Conservation (phyloP, 1,284 basidiomycete species). For the Paramarasmius palmivorus region DNA sequence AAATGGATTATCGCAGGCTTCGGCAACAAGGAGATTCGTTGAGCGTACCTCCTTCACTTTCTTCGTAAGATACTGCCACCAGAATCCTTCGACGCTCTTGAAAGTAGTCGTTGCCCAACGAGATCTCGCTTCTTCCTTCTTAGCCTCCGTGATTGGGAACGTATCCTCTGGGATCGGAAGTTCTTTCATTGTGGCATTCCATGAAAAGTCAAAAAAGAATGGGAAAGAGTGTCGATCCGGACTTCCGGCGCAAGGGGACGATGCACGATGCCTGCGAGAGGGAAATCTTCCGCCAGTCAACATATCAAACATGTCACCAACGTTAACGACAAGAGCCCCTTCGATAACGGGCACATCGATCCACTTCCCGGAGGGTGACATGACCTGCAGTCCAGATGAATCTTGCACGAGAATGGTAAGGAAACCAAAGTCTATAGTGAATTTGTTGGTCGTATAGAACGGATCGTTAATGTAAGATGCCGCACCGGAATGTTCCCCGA, state of each 20-base stretch:
- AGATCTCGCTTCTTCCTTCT: background rate
- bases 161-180: conserved; percentile 11
- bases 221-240: conserved; percentile 18
- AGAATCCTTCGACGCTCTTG: conserved; percentile 12
- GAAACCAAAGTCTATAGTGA: conserved; percentile 13
- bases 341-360: conserved; percentile 16
- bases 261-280: conserved; percentile 15
- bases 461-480: background rate
- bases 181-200: conserved; percentile 13
- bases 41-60: conserved; percentile 14
- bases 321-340: conserved; percentile 12
- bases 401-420: conserved; percentile 16
- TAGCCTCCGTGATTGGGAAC: conserved; percentile 7
- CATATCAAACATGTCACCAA: conserved; percentile 21
- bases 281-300: conserved; percentile 15
- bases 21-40: too few relatives aligned
- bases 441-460: too few relatives aligned
- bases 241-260: conserved; percentile 6
- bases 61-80: conserved; percentile 20
- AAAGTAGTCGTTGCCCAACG: conserved; percentile 17
- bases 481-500: conserved; percentile 14
- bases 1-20: too few relatives aligned
- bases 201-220: conserved; percentile 21
- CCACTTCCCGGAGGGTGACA: conserved; percentile 11
- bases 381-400: conserved; percentile 14